Percentiles rank a stretch among this genome's conserved stretches.
Conservation (phyloP, 2,329 filamentous ascomycete species). For the Purpureocillium takamizusanense region DNA sequence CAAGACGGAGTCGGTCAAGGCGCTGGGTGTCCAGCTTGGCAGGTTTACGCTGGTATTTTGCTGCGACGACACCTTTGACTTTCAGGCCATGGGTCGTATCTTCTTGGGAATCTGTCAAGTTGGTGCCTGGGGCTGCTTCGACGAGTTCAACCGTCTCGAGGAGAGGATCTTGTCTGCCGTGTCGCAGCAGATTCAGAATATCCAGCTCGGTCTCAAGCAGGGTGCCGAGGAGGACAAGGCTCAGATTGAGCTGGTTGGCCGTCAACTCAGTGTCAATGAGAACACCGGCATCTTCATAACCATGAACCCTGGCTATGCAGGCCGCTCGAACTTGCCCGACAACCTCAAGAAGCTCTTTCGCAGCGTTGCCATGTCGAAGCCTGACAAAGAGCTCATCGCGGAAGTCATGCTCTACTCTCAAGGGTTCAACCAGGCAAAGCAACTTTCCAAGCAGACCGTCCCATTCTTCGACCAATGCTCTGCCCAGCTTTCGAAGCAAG, state of each 20-base stretch:
- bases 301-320: conserved; percentile 99
- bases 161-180: conserved; percentile 96
- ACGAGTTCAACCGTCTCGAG: conserved; percentile 98
- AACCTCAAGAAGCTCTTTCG: conserved; percentile 99
- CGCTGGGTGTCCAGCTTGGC: conserved; percentile 89
- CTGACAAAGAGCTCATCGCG: conserved; percentile 97
- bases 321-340: conserved; percentile 93
- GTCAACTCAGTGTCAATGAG: conserved; percentile 78
- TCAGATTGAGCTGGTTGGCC: conserved; percentile 89
- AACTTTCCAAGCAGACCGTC: conserved; percentile 88
- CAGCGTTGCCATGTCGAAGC: conserved; percentile 99
- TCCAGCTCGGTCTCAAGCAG: conserved; percentile 89
- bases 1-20: conserved; percentile 98
- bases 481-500: conserved; percentile 78
- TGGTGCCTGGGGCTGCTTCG: conserved; percentile 98
- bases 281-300: conserved; percentile 99
- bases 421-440: conserved; percentile 93
- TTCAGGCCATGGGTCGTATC: conserved; percentile 98
- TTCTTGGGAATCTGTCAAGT: conserved; percentile 99
- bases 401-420: conserved; percentile 99
- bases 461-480: conserved; percentile 96
- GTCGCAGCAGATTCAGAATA: conserved; percentile 98
- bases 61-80: conserved; percentile 99
- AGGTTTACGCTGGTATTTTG: conserved; percentile 98
- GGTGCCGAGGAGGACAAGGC: conserved; percentile 71